Percentiles rank a stretch among this genome's conserved stretches.
Evolutionary conservation across 331 rosid genomes (phyloP).

Genomic region (Malus hybrid): DNA sequence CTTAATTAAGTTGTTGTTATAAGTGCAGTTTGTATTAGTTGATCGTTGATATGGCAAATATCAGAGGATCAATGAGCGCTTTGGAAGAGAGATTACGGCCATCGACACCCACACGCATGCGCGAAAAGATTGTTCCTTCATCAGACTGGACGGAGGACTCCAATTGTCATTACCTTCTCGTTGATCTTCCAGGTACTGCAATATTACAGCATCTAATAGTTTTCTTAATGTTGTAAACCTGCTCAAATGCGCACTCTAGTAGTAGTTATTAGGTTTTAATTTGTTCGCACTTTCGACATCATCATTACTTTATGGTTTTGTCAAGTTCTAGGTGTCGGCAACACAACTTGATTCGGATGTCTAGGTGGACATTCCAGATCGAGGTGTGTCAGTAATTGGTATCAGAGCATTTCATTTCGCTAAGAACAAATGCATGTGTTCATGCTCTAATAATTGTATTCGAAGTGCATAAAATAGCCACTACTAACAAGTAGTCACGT

Average conservation of each 20-base stretch:
- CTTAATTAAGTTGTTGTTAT: not conserved
- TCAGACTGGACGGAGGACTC: conserved; percentile 57
- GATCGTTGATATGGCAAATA: conserved; percentile 29
- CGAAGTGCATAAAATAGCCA: no score
- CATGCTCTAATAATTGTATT: not conserved
- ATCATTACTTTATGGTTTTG: no score
- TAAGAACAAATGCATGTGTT: not conserved
- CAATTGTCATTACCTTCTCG: conserved; percentile 43
- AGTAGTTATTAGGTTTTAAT: no score
- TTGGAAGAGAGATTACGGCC: not conserved
- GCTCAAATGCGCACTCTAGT: no score
- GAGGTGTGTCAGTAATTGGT: no score
- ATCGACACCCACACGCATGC: not conserved
- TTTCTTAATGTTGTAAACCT: no score
- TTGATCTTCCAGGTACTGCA: conserved; percentile 65
- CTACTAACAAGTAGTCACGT: no score
- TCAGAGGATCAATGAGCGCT: conserved; percentile 12
- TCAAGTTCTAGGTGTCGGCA: no score
- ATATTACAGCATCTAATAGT: not conserved
- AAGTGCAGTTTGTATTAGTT: not conserved
- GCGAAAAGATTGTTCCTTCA: conserved; percentile 35
- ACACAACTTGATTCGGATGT: no score
- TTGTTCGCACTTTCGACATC: no score
- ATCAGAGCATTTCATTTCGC: not conserved
- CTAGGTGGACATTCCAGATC: no score